phyloP scores from a whole-genome alignment of 2,329 filamentous ascomycete species.

The Emergomyces pasteurianus region DNA sequence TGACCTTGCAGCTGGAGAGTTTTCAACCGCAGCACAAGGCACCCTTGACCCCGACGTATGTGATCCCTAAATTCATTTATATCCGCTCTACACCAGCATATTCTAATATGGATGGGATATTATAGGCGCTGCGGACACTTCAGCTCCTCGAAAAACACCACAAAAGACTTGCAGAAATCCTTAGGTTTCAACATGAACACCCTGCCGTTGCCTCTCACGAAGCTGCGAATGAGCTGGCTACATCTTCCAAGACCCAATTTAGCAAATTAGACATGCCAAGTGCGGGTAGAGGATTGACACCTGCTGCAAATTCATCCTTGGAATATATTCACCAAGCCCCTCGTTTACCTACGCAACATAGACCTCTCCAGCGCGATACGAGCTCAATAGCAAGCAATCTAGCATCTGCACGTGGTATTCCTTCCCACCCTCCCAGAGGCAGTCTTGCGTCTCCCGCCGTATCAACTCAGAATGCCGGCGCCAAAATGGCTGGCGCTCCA shows the following conservation, averaged over 20 bases:
- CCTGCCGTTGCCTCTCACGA: conserved; percentile 20
- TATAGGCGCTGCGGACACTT: conserved; percentile 71
- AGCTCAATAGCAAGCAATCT: conserved; percentile 79
- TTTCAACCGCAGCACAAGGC: conserved; percentile 63
- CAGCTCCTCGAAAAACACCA: conserved; percentile 82
- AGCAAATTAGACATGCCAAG: conserved; percentile 13
- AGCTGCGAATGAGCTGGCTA: conserved; percentile 5
- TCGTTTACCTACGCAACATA: conserved; percentile 27
- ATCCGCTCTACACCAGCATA: background rate
- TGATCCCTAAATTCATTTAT: background rate
- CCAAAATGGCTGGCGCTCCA: conserved; percentile 50
- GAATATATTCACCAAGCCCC: conserved; percentile 28
- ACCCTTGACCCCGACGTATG: conserved; percentile 51
- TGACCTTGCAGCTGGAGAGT: conserved; percentile 76
- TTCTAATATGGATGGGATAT: conserved; percentile 20
- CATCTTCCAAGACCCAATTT: conserved; percentile 5
- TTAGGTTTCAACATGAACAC: conserved; percentile 55
- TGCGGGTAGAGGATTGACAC: background rate
- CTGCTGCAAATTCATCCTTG: conserved; percentile 12
- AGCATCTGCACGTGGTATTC: conserved; percentile 73
- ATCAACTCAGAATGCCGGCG: conserved; percentile 61
- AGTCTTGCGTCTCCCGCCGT: conserved; percentile 61
- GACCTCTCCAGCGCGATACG: conserved; percentile 51
- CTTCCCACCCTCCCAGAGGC: conserved; percentile 41
- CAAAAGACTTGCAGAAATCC: conserved; percentile 65